A percentile compares a stretch with the other conserved stretches of the same genome.
Conservation (phyloP, 257 asterid genomes). For the Solanum bukasovii region DNA sequence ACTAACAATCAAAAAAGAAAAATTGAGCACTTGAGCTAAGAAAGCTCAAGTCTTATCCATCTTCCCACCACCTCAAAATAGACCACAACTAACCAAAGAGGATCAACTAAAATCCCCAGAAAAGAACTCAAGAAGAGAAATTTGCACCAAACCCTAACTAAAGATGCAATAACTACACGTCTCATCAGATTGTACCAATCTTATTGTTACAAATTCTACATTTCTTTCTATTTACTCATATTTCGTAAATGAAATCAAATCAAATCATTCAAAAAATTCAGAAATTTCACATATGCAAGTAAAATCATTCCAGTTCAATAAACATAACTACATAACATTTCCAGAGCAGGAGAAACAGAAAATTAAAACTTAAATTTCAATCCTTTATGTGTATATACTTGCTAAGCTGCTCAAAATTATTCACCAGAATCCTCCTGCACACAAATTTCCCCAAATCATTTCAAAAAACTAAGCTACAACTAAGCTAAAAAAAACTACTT, state of each 20-base stretch:
- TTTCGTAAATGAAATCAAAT: background rate
- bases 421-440: background rate
- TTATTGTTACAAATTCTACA: background rate
- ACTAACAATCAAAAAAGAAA: background rate
- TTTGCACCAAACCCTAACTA: background rate
- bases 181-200: background rate
- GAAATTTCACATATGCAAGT: background rate
- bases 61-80: background rate
- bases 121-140: background rate
- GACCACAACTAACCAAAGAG: background rate
- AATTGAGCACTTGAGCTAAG: background rate
- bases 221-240: background rate
- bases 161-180: background rate
- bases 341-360: background rate
- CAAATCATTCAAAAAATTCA: background rate
- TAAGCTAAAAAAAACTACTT: background rate
- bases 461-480: background rate
- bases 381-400: background rate
- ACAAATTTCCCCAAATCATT: background rate
- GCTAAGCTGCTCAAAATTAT: background rate
- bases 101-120: background rate
- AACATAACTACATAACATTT: background rate
- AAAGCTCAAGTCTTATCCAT: background rate
- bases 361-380: background rate
- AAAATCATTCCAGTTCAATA: background rate